Base-by-base conservation (phyloP, 257 asterid genomes). In the Fraxinus americana region DNA sequence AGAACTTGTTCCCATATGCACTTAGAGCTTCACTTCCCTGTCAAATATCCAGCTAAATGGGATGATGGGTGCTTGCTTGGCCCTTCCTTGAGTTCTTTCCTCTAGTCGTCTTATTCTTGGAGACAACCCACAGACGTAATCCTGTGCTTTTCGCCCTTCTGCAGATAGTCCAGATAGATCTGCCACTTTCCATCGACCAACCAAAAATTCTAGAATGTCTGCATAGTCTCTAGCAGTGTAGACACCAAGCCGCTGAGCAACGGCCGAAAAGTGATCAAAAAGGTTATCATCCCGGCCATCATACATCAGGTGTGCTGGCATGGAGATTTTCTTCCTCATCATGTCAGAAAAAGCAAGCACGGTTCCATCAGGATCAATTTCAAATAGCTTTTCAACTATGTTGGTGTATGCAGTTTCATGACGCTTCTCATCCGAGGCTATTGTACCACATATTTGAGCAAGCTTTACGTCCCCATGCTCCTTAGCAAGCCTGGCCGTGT, bases 311-410 rank as follows among this genome's bases (percentile, higher is more conserved):
- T 59, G 77, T 0, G 77, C 81, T 3, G 81, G 81, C 81, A 78
- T 78, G 7, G 81, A 36, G 63, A 78, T 78, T 35, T 71, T 77
- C 63, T 77, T 77, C 71, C 72, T 77, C 81, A 70, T 77, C 81
- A 77, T 70, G 71, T 77, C 76, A 7, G 71, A 68, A 35, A 77
- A 70, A 23, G 76, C 81, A 0, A 77, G 71, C 52, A 78, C 67
- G 1, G 81, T 78, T 16, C 72, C 81, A 41, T 71, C 50, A 7
- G 81, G 77, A n/a, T 78, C 81, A 25, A 78, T 38, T 66, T 78
- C 81, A 41, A 78, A 71, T n/a, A 71, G 52, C 67, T 78, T 78
- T 34, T 78, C 81, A 1, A 78, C 77, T 35, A 78, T 78, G 29
- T 71, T 78, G 38, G 77, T 61, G 66, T 71, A 78, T 29, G 81